Evolutionary conservation across 2,329 filamentous ascomycete genomes (phyloP).

Genomic region (Alternaria gansuensis): DNA sequence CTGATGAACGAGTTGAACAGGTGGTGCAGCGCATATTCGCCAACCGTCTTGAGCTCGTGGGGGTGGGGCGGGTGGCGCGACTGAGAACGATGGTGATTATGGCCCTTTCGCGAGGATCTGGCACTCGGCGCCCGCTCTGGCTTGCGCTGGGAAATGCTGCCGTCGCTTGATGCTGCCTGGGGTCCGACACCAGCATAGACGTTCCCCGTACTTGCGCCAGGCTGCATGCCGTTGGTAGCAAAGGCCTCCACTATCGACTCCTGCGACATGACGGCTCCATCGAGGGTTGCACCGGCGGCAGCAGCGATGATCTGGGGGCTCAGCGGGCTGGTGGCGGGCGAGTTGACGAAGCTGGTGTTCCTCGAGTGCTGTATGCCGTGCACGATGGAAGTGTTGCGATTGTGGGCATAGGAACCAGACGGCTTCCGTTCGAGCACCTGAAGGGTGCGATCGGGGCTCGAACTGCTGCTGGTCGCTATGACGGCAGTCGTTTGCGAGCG

Average conservation of each 20-base stretch:
- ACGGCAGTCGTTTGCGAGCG: slow-evolving; percentile 56
- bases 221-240: slow-evolving; percentile 41
- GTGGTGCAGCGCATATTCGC: slow-evolving; percentile 96
- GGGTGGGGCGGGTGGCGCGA: slow-evolving; percentile 70
- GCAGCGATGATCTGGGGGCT: slow-evolving; percentile 83
- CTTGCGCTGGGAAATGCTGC: slow-evolving; percentile 40
- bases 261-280: slow-evolving; percentile 54
- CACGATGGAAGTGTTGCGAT: slow-evolving; percentile 95
- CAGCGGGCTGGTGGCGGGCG: slow-evolving; percentile 78
- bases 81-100: slow-evolving; percentile 78
- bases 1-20: slow-evolving; percentile 97
- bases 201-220: slow-evolving; percentile 22
- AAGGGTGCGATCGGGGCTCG: slow-evolving; percentile 52
- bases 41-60: slow-evolving; percentile 88
- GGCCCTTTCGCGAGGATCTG: slow-evolving; percentile 75
- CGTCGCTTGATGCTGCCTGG: slow-evolving; percentile 28
- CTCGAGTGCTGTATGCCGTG: slow-evolving; percentile 92
- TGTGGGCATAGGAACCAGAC: slow-evolving; percentile 77
- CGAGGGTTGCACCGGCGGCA: slow-evolving; percentile 48
- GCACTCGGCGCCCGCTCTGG: slow-evolving; percentile 60
- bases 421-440: slow-evolving; percentile 59
- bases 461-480: slow-evolving; percentile 43
- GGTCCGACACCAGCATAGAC: slow-evolving; percentile 20
- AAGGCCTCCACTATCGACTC: slow-evolving; percentile 52
- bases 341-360: slow-evolving; percentile 85